Evolutionary conservation across 768 basidiomycete genomes (phyloP).

Genomic region (Infundibulicybe gibba): DNA sequence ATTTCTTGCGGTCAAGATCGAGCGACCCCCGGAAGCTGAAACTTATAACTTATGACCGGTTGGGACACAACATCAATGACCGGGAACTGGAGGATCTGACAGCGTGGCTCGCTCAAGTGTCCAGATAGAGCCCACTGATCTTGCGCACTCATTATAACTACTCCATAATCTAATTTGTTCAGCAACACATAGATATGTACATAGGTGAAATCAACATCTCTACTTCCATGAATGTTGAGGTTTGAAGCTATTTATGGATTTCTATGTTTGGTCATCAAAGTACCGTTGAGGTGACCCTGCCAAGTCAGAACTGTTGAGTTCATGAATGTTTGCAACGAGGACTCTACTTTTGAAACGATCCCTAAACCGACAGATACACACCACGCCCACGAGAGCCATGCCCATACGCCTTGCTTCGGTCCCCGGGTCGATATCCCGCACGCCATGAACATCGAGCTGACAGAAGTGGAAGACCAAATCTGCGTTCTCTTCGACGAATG

Average conservation of each 20-base stretch:
- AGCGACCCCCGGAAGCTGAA: conserved; percentile 15
- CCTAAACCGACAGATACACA: background rate
- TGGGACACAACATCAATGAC: conserved; percentile 29
- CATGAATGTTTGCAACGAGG: no score
- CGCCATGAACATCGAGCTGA: conserved; percentile 49
- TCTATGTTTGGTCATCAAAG: no score
- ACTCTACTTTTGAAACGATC: background rate
- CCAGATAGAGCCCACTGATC: conserved; percentile 6
- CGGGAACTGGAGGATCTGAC: conserved; percentile 28
- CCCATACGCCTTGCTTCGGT: conserved; percentile 3
- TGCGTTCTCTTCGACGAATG: conserved; percentile 83
- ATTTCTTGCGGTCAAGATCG: conserved; percentile 25
- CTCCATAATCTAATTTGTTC: no score
- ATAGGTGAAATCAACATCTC: no score
- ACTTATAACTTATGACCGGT: conserved; percentile 23
- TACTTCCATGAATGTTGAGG: no score
- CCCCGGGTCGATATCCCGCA: conserved; percentile 15
- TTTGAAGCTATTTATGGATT: no score
- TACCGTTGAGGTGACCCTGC: no score
- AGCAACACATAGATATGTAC: no score
- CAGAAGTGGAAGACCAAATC: conserved; percentile 62
- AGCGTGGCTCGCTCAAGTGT: conserved; percentile 17
- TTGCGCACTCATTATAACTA: no score
- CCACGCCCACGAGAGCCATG: background rate
- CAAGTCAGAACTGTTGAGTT: no score